Base-by-base conservation (phyloP, 108 stramenopile genomes). In the Licmophora abbreviata region DNA sequence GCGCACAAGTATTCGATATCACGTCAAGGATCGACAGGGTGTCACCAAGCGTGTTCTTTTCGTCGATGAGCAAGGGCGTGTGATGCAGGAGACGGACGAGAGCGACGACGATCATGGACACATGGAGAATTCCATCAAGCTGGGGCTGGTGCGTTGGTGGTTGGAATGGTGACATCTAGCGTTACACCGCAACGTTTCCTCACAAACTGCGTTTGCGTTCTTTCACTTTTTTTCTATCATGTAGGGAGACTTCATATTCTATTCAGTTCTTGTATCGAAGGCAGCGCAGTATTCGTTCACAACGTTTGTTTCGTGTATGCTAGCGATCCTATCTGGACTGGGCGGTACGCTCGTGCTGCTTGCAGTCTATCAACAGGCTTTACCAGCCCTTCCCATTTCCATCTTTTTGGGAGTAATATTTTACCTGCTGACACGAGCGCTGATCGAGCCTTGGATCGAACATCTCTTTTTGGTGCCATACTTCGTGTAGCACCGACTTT, bases 211-310 rank as follows among this genome's bases (percentile, higher is more conserved):
- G n/a, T n/a, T n/a, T n/a, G n/a, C n/a, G n/a, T n/a, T n/a, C n/a
- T 29, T 33, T 42, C 26, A 27, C 8, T 28, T 25, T 20, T 25
- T 7, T 8, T 55, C 9, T 42, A 2, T 14, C 2, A n/a, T n/a
- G n/a, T n/a, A n/a, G n/a, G 95, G 95, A 0, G 97, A 98, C 59
- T 98, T 98, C 63, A 93, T 98, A 12, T 98, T 98, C 48, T 98
- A 98, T 61, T 81, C 77, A 41, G 82, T 98, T 5, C 68, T 98
- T 43, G 93, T 95, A 23, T 80, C 93, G 46, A 86, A 91, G 54
- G 96, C 96, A 27, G 90, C 93, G 2, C 59, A 77, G 46, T 71
- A 85, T 48, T 87, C 93, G 29, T 95, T 97, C 63, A 73, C 94
- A 23, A 73, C 94, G 31, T 93, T 90, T 61, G 88, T 77, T 4